Evolutionary conservation across 2,329 filamentous ascomycete species (phyloP).

Genomic region (Didymella keratinophila): DNA sequence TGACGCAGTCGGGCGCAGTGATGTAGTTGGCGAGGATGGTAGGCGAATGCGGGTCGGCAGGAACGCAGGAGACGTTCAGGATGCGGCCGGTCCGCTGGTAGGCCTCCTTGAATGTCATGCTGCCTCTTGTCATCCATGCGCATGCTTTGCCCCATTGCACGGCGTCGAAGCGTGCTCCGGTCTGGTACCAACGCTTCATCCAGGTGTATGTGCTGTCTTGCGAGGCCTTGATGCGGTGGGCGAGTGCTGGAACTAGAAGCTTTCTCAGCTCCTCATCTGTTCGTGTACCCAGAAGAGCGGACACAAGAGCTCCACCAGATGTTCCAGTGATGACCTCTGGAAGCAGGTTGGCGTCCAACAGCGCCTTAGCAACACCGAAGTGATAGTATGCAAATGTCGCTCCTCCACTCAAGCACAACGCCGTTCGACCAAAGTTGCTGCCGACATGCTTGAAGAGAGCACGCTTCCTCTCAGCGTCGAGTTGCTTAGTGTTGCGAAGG

Average conservation of each 20-base stretch:
- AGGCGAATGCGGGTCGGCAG: conserved; percentile 91
- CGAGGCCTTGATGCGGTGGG: conserved; percentile 83
- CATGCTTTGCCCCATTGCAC: conserved; percentile 87
- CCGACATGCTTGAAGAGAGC: conserved; percentile 85
- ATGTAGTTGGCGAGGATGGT: conserved; percentile 95
- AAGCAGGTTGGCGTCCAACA: conserved; percentile 83
- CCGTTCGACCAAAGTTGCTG: conserved; percentile 90
- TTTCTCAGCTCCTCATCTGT: conserved; percentile 90
- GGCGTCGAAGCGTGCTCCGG: conserved; percentile 92
- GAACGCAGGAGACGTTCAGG: conserved; percentile 94
- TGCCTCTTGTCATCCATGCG: conserved; percentile 90
- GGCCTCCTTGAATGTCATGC: conserved; percentile 92
- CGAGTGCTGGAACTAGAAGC: conserved; percentile 86
- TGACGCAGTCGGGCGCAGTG: conserved; percentile 94
- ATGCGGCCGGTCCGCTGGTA: conserved; percentile 94
- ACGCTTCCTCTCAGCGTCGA: conserved; percentile 77
- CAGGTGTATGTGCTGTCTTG: conserved; percentile 79
- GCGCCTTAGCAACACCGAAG: conserved; percentile 87
- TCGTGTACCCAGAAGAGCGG: conserved; percentile 83
- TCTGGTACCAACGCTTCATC: conserved; percentile 86
- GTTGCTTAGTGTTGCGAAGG: conserved; percentile 70
- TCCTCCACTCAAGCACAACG: conserved; percentile 90
- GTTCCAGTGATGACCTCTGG: conserved; percentile 97
- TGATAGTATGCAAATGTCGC: conserved; percentile 97
- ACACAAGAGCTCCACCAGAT: conserved; percentile 90